These are phyloP conservation scores for Pestalotiopsis sp. DNA, from an alignment of 2,329 filamentous ascomycete genomes.

Conservation along the genomic window DNA sequence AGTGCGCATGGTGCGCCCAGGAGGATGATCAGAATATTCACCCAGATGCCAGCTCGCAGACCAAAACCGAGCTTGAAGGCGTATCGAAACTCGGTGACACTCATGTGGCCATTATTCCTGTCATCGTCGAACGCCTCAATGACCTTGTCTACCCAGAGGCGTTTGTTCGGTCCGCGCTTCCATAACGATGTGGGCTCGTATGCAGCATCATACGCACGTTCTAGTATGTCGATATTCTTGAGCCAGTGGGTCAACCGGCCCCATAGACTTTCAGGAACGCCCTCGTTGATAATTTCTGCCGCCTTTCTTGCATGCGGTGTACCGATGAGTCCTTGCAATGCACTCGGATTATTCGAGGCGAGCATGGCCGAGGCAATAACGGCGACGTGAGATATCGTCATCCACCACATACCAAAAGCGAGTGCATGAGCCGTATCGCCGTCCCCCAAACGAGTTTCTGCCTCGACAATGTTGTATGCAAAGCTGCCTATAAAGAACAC, in stretches of 20 bases:
- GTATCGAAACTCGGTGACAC: slow-evolving; percentile 18
- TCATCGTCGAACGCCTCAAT: slow-evolving; percentile 13
- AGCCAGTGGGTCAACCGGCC: neutral
- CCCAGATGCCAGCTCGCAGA: slow-evolving; percentile 22
- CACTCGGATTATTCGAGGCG: slow-evolving; percentile 30
- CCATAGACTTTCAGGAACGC: neutral
- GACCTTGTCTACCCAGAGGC: slow-evolving; percentile 19
- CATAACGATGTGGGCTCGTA: neutral
- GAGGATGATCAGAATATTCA: slow-evolving; percentile 15
- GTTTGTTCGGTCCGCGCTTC: slow-evolving; percentile 10
- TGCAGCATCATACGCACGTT: neutral
- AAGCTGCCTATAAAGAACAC: slow-evolving; percentile 33
- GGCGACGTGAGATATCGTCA: slow-evolving; percentile 34
- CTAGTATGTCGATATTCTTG: neutral
- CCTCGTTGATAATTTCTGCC: neutral
- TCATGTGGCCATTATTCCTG: slow-evolving; percentile 13
- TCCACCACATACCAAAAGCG: slow-evolving; percentile 37
- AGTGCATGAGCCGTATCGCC: slow-evolving; percentile 32
- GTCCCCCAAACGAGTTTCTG: slow-evolving; percentile 27
- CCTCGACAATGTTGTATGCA: slow-evolving; percentile 30
- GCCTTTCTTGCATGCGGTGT: neutral
- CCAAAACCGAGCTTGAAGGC: slow-evolving; percentile 31
- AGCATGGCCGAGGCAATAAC: slow-evolving; percentile 34
- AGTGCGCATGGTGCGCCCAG: slow-evolving; percentile 28
- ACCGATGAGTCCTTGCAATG: slow-evolving; percentile 29